Evolutionary conservation across 2,329 filamentous ascomycete species (phyloP).

Genomic region (Stagonosporopsis chrysanthemi): DNA sequence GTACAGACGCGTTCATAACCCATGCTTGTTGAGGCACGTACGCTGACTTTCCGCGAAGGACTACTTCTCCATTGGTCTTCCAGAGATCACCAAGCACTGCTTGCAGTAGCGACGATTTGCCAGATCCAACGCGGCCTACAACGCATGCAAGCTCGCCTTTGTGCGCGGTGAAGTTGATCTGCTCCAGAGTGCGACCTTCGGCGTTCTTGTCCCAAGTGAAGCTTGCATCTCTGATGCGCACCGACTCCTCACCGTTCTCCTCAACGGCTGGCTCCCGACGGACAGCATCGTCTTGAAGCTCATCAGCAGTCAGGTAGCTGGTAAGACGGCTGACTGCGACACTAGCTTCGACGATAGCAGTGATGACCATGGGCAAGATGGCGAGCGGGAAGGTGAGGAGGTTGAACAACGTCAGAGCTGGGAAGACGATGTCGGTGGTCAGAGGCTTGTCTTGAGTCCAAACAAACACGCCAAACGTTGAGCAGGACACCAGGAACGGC

Average conservation of each 20-base stretch:
- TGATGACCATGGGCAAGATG: conserved; percentile 97
- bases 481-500: conserved; percentile 96
- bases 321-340: conserved; percentile 89
- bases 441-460: conserved; percentile 80
- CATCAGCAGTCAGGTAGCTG: conserved; percentile 83
- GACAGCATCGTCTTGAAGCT: conserved; percentile 87
- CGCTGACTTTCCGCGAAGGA: conserved; percentile 81
- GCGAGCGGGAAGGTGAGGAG: conserved; percentile 93
- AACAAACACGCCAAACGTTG: conserved; percentile 94
- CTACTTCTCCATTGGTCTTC: conserved; percentile 84
- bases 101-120: conserved; percentile 92
- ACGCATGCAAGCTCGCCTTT: conserved; percentile 95
- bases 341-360: conserved; percentile 92
- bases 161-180: conserved; percentile 86
- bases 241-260: conserved; percentile 82
- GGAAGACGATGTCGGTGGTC: conserved; percentile 95
- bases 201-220: conserved; percentile 96
- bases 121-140: conserved; percentile 91
- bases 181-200: conserved; percentile 70
- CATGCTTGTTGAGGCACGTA: conserved; percentile 94
- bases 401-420: conserved; percentile 91
- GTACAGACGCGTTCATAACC: conserved; percentile 98
- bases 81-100: conserved; percentile 89
- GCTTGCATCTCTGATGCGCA: conserved; percentile 81
- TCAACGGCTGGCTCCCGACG: conserved; percentile 71